Evolutionary conservation across 495 filamentous ascomycete species (phyloP), one percentile per base, ranked within the genome.

Genomic region (Jackrogersella multiformis): DNA sequence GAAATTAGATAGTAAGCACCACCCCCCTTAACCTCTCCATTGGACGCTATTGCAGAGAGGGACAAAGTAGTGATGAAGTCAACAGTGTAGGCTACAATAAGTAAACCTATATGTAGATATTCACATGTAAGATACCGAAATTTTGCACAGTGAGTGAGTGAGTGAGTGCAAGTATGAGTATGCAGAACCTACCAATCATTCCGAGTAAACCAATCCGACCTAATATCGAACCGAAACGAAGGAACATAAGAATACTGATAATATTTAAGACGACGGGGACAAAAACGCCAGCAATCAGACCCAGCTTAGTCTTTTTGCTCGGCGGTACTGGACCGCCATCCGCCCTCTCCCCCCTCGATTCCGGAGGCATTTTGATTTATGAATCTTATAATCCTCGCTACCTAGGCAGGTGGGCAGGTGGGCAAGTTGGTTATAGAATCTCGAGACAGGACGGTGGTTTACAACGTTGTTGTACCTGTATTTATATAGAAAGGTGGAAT

Each of bases 1-100:
- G 92, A 96, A 51, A 96, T 96, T 55, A 96, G 77, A 65, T 94
- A 96, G 73, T 96, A 96, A 24, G 92, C 92, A 41, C 92, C 92
- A 12, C 92, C 92, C 30, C 92, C 92, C 61, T 92, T 87, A 59
- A 96, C 92, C 36, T 92, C 94, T 23, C 92, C 92, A 78, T 96
- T 96, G 12, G 91, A 92, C 26, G 92, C 93, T 73, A 96, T 94
- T 18, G 92, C 92, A 13, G 92, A 94, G 16, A 96, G 83, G 5
- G 91, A 94, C 74, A 96, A 86, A 0, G 91, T 94, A 0, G 92
- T 96, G 20, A 94, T 86, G 23, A 94, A 84, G 72, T 94, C 91
- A 70, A 96, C 90, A 28, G 84, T 79, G 71, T 96, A 87, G 26
- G 91, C 89, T 35, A 84, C 81, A 70, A 89, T 68, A 49, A 96